These are phyloP conservation scores for Phialocephala sp. DNA, from an alignment of 2,329 filamentous ascomycete species.

Conservation along the genomic window DNA sequence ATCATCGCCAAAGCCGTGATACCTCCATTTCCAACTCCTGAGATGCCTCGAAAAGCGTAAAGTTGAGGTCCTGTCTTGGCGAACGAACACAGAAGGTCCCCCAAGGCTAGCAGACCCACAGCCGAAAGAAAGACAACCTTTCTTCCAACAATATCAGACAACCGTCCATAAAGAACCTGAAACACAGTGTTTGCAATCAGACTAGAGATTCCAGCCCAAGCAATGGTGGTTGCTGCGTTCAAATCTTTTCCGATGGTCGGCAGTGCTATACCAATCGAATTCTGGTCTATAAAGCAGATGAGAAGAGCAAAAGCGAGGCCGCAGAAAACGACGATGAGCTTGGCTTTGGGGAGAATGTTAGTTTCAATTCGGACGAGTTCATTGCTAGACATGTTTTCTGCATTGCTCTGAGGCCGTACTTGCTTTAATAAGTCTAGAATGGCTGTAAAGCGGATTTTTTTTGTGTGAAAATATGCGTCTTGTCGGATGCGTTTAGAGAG, in stretches of 20 bases:
- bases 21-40: constrained; percentile 67
- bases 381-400: constrained; percentile 31
- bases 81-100: constrained; percentile 64
- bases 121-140: constrained; percentile 62
- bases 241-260: constrained; percentile 57
- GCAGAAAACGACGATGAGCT: constrained; percentile 57
- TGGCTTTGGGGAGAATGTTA: constrained; percentile 58
- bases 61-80: constrained; percentile 61
- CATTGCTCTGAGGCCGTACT: constrained; percentile 9
- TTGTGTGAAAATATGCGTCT: not conserved
- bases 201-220: constrained; percentile 59
- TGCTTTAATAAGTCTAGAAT: not conserved
- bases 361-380: constrained; percentile 53
- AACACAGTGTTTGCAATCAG: constrained; percentile 66
- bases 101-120: constrained; percentile 57
- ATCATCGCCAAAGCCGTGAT: constrained; percentile 65
- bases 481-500: not conserved
- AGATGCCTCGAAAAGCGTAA: constrained; percentile 64
- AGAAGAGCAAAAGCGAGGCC: constrained; percentile 58
- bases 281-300: constrained; percentile 53
- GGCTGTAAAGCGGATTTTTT: not conserved
- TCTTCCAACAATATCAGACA: constrained; percentile 66
- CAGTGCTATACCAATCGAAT: constrained; percentile 48
- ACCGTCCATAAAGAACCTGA: constrained; percentile 66
- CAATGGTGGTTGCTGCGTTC: constrained; percentile 54